Percentiles rank a stretch among this genome's conserved stretches.
Conservation (phyloP, 2,329 filamentous ascomycete species). For the Cladosporium sp. region DNA sequence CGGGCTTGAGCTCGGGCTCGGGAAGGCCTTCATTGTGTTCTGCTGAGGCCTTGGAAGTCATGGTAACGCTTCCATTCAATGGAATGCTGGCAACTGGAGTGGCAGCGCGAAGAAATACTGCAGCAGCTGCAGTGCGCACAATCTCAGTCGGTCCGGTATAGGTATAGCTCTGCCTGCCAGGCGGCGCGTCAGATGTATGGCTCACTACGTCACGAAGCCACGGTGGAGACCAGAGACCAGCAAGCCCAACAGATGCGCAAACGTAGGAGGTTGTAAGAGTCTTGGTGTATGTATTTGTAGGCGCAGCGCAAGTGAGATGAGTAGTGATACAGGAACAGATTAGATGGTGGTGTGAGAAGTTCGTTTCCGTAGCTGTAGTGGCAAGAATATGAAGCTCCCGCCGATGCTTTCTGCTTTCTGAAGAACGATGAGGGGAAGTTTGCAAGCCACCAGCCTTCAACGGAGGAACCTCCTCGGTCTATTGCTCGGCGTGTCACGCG, state of each 20-base stretch:
- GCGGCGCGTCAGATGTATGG: constrained; percentile 6
- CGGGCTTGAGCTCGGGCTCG: constrained; percentile 24
- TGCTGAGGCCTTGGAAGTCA: constrained; percentile 12
- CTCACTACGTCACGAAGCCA: constrained; percentile 8
- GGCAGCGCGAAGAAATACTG: background rate
- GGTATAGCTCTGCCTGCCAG: constrained; percentile 1
- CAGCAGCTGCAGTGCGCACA: background rate
- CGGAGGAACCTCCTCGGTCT: constrained; percentile 1
- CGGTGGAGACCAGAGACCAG: background rate
- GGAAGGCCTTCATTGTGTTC: constrained; percentile 18
- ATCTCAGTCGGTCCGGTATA: background rate
- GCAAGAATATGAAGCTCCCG: background rate
- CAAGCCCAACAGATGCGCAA: background rate
- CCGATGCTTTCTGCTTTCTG: background rate
- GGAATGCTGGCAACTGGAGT: background rate
- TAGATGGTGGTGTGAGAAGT: background rate
- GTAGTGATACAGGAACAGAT: background rate
- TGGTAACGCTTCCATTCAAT: constrained; percentile 11
- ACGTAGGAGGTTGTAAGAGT: background rate
- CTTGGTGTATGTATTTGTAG: background rate
- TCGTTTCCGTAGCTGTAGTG: background rate
- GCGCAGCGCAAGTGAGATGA: background rate
- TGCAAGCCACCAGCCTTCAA: constrained; percentile 14
- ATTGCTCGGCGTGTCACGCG: constrained; percentile 15
- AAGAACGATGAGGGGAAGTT: constrained; percentile 4